Percentiles rank a stretch among this genome's conserved stretches.
Evolutionary conservation across 164 flowering plant species (phyloP).

Genomic region (Buxus sempervirens): DNA sequence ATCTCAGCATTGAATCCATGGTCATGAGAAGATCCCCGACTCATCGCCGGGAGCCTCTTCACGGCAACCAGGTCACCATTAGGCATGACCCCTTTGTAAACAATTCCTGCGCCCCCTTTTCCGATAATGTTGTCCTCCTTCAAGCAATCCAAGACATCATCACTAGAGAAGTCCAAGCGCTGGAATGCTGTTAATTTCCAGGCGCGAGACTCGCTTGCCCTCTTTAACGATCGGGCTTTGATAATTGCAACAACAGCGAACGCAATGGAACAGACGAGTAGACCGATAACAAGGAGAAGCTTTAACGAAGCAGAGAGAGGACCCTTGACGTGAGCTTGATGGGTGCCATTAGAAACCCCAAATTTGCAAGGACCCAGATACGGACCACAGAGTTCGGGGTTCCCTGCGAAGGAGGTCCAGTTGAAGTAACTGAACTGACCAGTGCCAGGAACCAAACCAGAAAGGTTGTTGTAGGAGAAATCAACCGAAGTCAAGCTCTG

Average conservation of each 20-base stretch:
- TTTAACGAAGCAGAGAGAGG: conserved; percentile 74
- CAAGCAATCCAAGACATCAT: conserved; percentile 78
- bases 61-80: conserved; percentile 85
- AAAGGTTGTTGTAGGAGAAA: conserved; percentile 85
- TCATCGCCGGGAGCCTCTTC: conserved; percentile 86
- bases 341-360: conserved; percentile 45
- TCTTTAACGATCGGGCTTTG: conserved; percentile 82
- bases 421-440: conserved; percentile 98
- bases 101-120: conserved; percentile 98
- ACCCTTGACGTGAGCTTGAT: conserved; percentile 48
- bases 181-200: conserved; percentile 98
- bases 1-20: conserved; percentile 98
- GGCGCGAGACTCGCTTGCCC: conserved; percentile 65
- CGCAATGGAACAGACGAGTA: conserved; percentile 83
- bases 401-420: conserved; percentile 79
- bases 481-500: conserved; percentile 93
- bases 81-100: conserved; percentile 88
- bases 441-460: conserved; percentile 86
- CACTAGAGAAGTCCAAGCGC: conserved; percentile 81
- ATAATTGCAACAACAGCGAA: conserved; percentile 87
- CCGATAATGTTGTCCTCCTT: conserved; percentile 97
- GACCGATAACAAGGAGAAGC: conserved; percentile 83
- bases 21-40: conserved; percentile 88
- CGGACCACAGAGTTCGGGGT: conserved; percentile 89
- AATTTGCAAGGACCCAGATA: conserved; percentile 77